Evolutionary conservation across 352 stramenopile species (phyloP).

Genomic region (Lagenidium giganteum): DNA sequence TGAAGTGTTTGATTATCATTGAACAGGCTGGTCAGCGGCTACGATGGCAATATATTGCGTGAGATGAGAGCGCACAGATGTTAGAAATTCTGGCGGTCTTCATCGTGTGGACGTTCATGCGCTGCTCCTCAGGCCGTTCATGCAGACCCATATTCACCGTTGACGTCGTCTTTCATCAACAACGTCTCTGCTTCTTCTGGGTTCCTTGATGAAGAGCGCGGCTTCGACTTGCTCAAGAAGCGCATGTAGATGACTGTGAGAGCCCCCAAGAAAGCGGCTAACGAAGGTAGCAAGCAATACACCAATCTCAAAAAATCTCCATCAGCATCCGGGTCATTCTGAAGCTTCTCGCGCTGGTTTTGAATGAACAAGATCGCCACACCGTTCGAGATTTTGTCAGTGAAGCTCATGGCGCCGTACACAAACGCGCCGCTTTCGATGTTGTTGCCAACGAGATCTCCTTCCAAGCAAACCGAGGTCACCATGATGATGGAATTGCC

Average conservation of each 20-base stretch:
- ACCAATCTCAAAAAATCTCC: conserved; percentile 68
- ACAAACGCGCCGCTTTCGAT: conserved; percentile 82
- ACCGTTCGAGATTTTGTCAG: conserved; percentile 84
- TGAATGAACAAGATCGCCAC: conserved; percentile 79
- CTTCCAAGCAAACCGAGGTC: conserved; percentile 77
- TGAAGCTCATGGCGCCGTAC: conserved; percentile 85
- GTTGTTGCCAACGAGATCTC: conserved; percentile 77
- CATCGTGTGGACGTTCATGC: too few relatives aligned
- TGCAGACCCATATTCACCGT: conserved; percentile 16
- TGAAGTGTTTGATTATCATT: too few relatives aligned
- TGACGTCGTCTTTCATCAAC: conserved; percentile 12
- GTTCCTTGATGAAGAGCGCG: conserved; percentile 12
- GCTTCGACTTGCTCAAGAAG: conserved; percentile 41
- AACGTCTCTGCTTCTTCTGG: conserved; percentile 26
- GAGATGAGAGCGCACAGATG: too few relatives aligned
- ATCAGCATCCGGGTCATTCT: conserved; percentile 45
- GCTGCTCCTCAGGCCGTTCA: too few relatives aligned
- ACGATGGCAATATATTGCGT: too few relatives aligned
- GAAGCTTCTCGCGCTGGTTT: conserved; percentile 70
- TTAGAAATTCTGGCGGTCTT: too few relatives aligned
- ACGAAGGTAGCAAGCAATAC: conserved; percentile 63
- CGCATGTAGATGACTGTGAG: conserved; percentile 73
- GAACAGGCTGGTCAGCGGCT: too few relatives aligned
- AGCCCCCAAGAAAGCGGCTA: conserved; percentile 52
- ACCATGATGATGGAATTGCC: conserved; percentile 88